A percentile compares a stretch with the other conserved stretches of the same genome.
Conservation (phyloP, 306 rosid genomes). For the Cyclanthera cordifolia region DNA sequence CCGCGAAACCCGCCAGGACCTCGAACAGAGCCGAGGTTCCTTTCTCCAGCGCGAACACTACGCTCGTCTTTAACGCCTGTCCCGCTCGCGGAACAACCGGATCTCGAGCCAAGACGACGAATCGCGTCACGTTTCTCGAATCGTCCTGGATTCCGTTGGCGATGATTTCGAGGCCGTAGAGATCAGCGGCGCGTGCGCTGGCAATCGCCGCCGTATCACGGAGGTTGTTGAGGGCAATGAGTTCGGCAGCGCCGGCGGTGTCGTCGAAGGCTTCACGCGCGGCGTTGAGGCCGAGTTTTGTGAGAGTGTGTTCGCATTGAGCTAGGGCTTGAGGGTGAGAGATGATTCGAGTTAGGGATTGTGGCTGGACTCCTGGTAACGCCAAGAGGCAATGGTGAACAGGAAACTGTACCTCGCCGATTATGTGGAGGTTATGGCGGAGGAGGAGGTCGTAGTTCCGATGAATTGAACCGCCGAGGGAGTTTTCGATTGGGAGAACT, state of each 20-base stretch:
- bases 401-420: constrained; percentile 83
- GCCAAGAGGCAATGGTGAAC: constrained; percentile 94
- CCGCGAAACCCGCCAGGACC: constrained; percentile 80
- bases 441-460: constrained; percentile 92
- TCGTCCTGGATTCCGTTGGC: constrained; percentile 91
- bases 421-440: constrained; percentile 96
- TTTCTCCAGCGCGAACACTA: constrained; percentile 88
- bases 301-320: constrained; percentile 78
- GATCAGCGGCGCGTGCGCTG: constrained; percentile 65
- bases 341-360: constrained; percentile 65
- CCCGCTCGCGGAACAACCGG: constrained; percentile 81
- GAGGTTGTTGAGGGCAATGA: constrained; percentile 46
- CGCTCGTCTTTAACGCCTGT: constrained; percentile 84
- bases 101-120: constrained; percentile 86
- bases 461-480: constrained; percentile 95
- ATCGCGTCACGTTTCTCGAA: constrained; percentile 78
- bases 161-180: constrained; percentile 52
- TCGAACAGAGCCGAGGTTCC: constrained; percentile 92
- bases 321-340: constrained; percentile 93
- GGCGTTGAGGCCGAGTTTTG: constrained; percentile 73
- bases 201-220: constrained; percentile 89
- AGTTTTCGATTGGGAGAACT: constrained; percentile 72
- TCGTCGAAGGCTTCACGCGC: constrained; percentile 90
- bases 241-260: constrained; percentile 93
- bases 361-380: constrained; percentile 64